Conservation (phyloP, 176 grass and related monocot genomes). For the Oryza nivara region DNA sequence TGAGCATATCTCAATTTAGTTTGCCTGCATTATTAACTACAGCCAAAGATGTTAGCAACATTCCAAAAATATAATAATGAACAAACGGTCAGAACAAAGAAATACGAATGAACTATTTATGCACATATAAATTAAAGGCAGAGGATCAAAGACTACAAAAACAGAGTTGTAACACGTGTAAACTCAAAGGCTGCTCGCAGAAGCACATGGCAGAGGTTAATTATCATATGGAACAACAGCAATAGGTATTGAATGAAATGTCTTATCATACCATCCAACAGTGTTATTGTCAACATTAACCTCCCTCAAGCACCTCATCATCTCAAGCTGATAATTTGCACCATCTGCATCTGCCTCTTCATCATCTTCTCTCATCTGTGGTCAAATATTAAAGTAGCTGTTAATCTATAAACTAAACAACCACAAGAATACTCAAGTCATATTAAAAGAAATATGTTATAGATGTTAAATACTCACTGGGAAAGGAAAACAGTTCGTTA, state of each 20-base stretch:
- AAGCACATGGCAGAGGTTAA: not conserved
- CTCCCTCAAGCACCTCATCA: slow-evolving; percentile 98
- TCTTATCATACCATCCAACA: slow-evolving; percentile 84
- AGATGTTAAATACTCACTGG: slow-evolving; percentile 57
- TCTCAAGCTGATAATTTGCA: slow-evolving; percentile 98
- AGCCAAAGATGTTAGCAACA: not conserved
- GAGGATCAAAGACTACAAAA: not conserved
- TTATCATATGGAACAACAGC: not conserved
- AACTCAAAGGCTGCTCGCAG: not conserved
- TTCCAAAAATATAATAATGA: slow-evolving; percentile 2
- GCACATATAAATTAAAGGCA: not conserved
- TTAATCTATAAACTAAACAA: slow-evolving; percentile 17
- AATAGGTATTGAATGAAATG: slow-evolving; percentile 6
- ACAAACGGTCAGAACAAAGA: not conserved
- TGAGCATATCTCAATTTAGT: not conserved
- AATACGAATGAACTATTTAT: not conserved
- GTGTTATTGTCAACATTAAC: slow-evolving; percentile 99
- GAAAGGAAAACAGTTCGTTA: slow-evolving; percentile 99
- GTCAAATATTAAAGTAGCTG: slow-evolving; percentile 1
- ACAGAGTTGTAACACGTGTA: not conserved
- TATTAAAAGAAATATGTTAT: not conserved
- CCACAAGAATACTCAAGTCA: not conserved
- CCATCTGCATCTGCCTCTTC: slow-evolving; percentile 97
- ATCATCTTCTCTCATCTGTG: slow-evolving; percentile 89
- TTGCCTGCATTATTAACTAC: not conserved